Base-by-base conservation (phyloP, 441 rosid genomes). In the Pelargonium australe region DNA sequence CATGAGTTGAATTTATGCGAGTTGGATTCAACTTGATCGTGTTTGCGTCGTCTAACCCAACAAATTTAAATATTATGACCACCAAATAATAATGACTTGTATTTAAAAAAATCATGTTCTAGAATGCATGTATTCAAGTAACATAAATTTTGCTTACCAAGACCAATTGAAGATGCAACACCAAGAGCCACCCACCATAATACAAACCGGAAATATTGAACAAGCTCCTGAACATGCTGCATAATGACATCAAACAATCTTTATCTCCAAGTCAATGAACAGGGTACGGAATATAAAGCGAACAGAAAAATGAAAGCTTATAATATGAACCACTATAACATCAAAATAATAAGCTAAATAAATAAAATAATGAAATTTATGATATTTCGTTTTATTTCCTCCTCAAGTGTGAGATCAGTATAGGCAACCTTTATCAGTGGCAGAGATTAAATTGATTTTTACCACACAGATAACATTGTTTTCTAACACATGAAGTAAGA, bases 141-240 rank as follows among this genome's bases (percentile, higher is more conserved):
- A 5, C 58, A 58, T 10, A 78, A 64, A 31, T 8, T 73, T 51
- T 74, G 23, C 92, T 84, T 79, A 95, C 98, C 99, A 55, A 95
- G 97, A 75, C 99, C 99, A 76, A 95, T 95, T 44, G 99, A 95
- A 72, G 99, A 95, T 72, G 99, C 99, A 73, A 92, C 95, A 64
- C 98, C 99, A 73, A 95, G 95, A 55, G 92, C 89, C 17, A 85
- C 63, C 99, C 99, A 95, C 99, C 99, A 95, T 62, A 95, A 77
- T 57, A 92, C 99, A 85, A 86, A 92, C 25, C 79, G 85, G 13
- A 78, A 64, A 75, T 90, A 95, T 44, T 79, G 78, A 64, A 85
- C 83, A 37, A 95, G 78, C 78, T 90, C 97, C 68, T 87, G 90
- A 23, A 92, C 69, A 75, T 90, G 97, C 99, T 91, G 89, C 75